Evolutionary conservation across 768 basidiomycete genomes (phyloP), one percentile per base, ranked within the genome.

Genomic region (Serendipita sp.): DNA sequence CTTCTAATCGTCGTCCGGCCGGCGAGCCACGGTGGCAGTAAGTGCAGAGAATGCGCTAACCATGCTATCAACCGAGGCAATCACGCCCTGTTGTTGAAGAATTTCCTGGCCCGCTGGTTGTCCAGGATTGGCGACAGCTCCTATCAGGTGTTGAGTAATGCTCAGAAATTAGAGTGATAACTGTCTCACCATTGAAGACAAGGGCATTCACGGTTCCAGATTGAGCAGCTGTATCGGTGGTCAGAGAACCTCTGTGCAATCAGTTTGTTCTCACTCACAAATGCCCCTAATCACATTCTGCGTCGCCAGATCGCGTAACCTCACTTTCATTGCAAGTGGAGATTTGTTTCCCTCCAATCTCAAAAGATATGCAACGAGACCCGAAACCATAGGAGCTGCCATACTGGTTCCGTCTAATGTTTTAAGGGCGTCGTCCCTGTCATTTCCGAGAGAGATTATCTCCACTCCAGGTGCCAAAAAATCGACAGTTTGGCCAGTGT

Each of bases 381-480:
- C 77, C 17, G 75, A 69, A 30, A 78, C 67, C 62, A 77, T 73
- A 26, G 77, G 74, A 30, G 75, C 71, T 56, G 76, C 74, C 73
- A 50, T 50, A 30, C 62, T 42, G 24, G 41, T 22, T 16, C 17
- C 3, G 42, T 65, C 26, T 31, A 67, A 60, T 58, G 53, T 58
- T 3, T 58, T 58, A 11, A 58, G 11, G 20, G 53, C 53, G 31
- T 50, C 53, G 66, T 58, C 41, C 24, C 7, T 16, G 2, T 4
- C 2, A 61, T 60, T 66, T n/a, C 65, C 42, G 43, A 33, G 28
- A 20, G 64, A 60, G 26, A 66, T 48, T 51, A 66, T 53, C 31
- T 60, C 38, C 7, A 62, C 62, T 3, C 66, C 66, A 20, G 66
- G 66, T 11, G 60, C 66, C 17, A 61, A 67, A 50, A 67, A 42